These are phyloP conservation scores for Carex sylvatica DNA, from an alignment of 202 grass and related monocot species.

Conservation along the genomic window DNA sequence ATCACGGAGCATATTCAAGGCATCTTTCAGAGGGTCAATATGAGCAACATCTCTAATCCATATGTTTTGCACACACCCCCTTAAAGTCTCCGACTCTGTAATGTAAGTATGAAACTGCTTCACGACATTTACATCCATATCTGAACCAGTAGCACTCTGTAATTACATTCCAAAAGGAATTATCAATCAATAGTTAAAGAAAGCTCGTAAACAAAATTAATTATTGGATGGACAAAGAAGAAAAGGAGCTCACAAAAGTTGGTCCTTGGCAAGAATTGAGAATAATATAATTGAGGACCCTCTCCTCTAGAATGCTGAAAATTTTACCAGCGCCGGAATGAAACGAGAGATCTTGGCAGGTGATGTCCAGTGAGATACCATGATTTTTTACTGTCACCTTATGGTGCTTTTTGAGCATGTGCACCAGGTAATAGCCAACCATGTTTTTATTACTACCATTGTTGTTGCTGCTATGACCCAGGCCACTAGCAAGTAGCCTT, in stretches of 20 bases:
- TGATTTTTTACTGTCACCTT: constrained; percentile 51
- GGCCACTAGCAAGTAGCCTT: constrained; percentile 14
- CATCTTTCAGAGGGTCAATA: constrained; percentile 68
- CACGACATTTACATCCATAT: constrained; percentile 25
- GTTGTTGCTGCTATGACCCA: not conserved
- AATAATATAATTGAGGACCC: constrained; percentile 60
- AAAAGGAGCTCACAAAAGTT: constrained; percentile 54
- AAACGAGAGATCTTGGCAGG: constrained; percentile 52
- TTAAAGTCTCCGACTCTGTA: constrained; percentile 30
- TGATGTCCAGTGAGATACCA: constrained; percentile 57
- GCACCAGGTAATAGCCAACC: constrained; percentile 50
- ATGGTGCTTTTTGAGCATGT: constrained; percentile 68
- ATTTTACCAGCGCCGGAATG: constrained; percentile 41
- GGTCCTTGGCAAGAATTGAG: constrained; percentile 62
- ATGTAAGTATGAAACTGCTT: constrained; percentile 33
- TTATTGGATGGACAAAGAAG: constrained; percentile 26
- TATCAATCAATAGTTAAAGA: constrained; percentile 26
- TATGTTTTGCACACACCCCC: constrained; percentile 38
- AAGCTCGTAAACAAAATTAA: constrained; percentile 21
- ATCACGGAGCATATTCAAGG: constrained; percentile 40
- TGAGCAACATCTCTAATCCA: constrained; percentile 54
- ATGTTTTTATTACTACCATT: constrained; percentile 31
- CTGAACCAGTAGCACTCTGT: constrained; percentile 53
- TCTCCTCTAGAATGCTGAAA: constrained; percentile 62
- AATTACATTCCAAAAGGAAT: constrained; percentile 29